These are phyloP conservation scores for Cinnamomum micranthum DNA, from an alignment of 164 flowering plant genomes.

Conservation along the genomic window DNA sequence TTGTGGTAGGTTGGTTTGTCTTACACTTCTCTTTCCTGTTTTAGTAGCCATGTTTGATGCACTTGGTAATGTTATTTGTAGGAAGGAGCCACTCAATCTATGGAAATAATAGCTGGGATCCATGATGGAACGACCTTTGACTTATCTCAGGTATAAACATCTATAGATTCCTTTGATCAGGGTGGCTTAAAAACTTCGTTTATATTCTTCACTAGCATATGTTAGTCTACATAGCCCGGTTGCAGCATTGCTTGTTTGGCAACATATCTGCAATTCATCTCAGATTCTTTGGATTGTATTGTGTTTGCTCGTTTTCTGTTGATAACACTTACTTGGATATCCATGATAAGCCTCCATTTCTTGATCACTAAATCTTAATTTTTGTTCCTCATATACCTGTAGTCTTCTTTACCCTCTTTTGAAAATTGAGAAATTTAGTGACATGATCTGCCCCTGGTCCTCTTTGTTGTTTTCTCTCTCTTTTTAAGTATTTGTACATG, in stretches of 20 bases:
- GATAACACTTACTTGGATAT: not conserved
- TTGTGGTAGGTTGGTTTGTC: slow-evolving; percentile 41
- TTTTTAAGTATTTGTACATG: slow-evolving; percentile 72
- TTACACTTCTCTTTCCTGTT: not conserved
- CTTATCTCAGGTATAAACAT: slow-evolving; percentile 61
- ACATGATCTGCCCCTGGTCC: not conserved
- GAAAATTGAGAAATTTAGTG: not conserved
- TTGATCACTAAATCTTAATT: no score
- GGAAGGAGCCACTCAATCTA: slow-evolving; percentile 55
- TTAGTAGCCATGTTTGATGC: not conserved
- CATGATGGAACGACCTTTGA: slow-evolving; percentile 70
- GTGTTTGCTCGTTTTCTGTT: no score
- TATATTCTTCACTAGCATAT: no score
- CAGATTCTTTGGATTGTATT: no score
- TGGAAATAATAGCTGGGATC: slow-evolving; percentile 61
- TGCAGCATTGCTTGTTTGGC: no score
- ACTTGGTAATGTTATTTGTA: slow-evolving; percentile 19
- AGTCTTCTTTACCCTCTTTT: not conserved
- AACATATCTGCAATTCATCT: no score
- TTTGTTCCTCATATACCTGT: not conserved
- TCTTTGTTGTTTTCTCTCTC: slow-evolving; percentile 9
- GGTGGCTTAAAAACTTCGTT: no score
- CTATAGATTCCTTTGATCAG: not conserved
- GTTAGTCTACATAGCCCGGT: no score
- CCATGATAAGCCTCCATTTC: not conserved